A percentile compares a stretch with the other conserved stretches of the same genome.
phyloP scores from a whole-genome alignment of 352 stramenopile genomes.

The Pythium pectinolyticum region DNA sequence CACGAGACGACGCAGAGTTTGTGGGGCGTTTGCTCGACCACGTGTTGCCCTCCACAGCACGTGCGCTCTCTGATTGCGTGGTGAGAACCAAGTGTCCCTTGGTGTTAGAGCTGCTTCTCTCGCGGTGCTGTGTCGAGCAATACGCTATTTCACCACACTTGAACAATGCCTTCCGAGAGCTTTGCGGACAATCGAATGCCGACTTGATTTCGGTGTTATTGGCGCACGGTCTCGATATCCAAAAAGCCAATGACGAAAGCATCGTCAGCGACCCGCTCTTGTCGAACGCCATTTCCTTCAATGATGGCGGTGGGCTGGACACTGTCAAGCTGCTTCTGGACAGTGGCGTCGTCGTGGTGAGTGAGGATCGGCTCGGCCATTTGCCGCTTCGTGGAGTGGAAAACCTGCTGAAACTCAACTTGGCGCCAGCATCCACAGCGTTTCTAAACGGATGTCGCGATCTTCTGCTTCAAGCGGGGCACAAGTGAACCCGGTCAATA shows the following conservation, averaged over 20 bases:
- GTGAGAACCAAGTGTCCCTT: background rate
- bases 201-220: background rate
- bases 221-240: background rate
- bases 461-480: too few species aligned
- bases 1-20: background rate
- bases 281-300: background rate
- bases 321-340: too few species aligned
- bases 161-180: background rate
- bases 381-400: too few species aligned
- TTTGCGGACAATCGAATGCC: background rate
- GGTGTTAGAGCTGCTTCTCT: background rate
- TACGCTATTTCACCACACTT: background rate
- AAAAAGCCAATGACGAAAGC: background rate
- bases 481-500: too few species aligned
- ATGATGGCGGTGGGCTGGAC: too few species aligned
- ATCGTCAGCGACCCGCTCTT: background rate
- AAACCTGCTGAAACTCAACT: too few species aligned
- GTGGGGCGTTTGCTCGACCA: background rate
- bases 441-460: too few species aligned
- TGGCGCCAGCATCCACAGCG: too few species aligned
- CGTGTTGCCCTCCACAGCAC: background rate
- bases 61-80: background rate
- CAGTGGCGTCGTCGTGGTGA: too few species aligned
- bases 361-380: too few species aligned
- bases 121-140: background rate